phyloP scores from a whole-genome alignment of 2,329 filamentous ascomycete genomes.

The Aspergillus fumigatiaffinis region DNA sequence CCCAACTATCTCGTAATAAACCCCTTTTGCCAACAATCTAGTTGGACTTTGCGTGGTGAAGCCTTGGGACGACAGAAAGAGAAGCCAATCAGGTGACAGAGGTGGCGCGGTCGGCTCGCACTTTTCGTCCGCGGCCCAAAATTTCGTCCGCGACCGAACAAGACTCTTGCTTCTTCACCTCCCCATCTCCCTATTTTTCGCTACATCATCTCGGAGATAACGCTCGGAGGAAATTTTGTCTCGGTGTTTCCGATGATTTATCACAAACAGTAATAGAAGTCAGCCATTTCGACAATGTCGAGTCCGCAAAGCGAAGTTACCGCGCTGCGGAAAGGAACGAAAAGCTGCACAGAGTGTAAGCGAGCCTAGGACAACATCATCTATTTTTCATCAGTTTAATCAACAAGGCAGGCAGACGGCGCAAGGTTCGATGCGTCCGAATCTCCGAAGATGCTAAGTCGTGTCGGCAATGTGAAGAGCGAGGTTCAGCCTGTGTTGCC shows the following conservation, averaged over 20 bases:
- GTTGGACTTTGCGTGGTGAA: not conserved
- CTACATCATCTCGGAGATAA: not conserved
- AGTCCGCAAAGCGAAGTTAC: not conserved
- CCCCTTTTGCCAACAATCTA: too few relatives aligned
- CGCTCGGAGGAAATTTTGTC: slow-evolving; percentile 1
- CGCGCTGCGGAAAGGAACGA: slow-evolving; percentile 13
- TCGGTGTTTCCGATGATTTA: not conserved
- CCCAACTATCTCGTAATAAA: not conserved
- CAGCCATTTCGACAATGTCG: slow-evolving; percentile 1
- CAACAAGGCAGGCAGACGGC: slow-evolving; percentile 11
- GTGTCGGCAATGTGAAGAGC: slow-evolving; percentile 17
- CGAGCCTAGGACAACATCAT: not conserved
- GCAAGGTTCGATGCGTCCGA: slow-evolving; percentile 17
- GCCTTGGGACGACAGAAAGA: not conserved
- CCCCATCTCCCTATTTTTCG: not conserved
- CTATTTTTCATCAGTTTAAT: not conserved
- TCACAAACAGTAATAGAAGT: not conserved
- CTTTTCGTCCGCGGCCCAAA: slow-evolving; percentile 6
- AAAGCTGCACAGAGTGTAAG: slow-evolving; percentile 19
- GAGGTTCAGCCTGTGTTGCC: slow-evolving; percentile 11
- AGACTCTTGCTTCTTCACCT: not conserved
- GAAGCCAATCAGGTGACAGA: not conserved
- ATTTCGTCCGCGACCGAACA: slow-evolving; percentile 6
- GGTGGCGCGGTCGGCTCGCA: not conserved
- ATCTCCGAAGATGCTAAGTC: slow-evolving; percentile 8